Evolutionary conservation across 169 alveolate genomes (phyloP), one percentile per base, ranked within the genome.

Genomic region (Cryptosporidium parvum): DNA sequence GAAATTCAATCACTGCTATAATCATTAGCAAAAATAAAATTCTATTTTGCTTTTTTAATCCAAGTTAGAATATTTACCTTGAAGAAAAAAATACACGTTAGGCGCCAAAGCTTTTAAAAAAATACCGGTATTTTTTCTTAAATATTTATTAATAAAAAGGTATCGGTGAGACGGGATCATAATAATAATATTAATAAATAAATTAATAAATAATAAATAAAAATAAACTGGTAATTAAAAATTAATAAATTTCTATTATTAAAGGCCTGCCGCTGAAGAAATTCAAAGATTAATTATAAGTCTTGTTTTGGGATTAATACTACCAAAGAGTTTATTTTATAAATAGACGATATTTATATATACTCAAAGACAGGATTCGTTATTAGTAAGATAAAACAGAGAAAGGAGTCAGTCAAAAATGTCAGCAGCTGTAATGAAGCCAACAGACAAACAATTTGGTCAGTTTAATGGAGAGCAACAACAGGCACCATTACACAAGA

Each of bases 401-500:
- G 23, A 65, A 65, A 65, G 44, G 62, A n/a, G 62, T 69, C 62
- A 69, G 84, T 26, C 4, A n/a, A 73, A 37, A 3, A 80, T 80
- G 89, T 59, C 89, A 80, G 75, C 75, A 29, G 89, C 75, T 26
- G 89, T 65, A 80, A 65, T 62, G 80, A 80, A 80, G n/a, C 80
- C 56, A 62, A 33, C 89, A 39, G 89, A 80, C 4, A 80, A 80
- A 21, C 89, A 80, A 23, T 80, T 80, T 80, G 89, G 89, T 26
- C 89, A 80, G 53, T 80, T 80, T 29, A 53, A 45, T 91, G 97
- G 93, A 35, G 96, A 93, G 93, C 97, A 94, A 92, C 97, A 94
- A 92, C 94, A 96, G 95, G 92, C 89, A 93, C 94, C 95, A 75
- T 94, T 94, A 92, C 98, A 96, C 93, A 93, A 95, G 89, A 97